Conservation (phyloP, 345 rosid genomes). For the Psidium guajava region DNA sequence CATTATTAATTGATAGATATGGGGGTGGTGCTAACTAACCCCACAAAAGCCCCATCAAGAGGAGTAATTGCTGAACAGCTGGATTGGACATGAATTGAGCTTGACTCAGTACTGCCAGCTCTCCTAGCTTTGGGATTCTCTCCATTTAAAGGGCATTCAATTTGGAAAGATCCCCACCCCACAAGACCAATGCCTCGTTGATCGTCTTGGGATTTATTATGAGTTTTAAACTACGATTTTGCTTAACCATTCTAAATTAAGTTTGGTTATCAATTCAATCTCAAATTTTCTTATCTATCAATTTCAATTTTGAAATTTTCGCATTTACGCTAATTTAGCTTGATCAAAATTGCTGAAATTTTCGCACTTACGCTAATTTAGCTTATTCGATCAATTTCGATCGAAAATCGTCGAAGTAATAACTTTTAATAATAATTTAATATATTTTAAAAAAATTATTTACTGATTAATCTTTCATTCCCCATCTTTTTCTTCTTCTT, state of each 20-base stretch:
- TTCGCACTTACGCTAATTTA: no score
- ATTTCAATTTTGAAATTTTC: no score
- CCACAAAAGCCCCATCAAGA: not conserved
- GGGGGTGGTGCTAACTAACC: not conserved
- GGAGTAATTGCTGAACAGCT: not conserved
- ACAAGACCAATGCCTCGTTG: not conserved
- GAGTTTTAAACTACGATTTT: not conserved
- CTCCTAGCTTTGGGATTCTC: not conserved
- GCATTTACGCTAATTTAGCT: no score
- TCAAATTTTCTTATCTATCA: no score
- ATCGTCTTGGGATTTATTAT: not conserved
- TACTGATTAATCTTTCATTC: no score
- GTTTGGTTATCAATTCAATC: no score
- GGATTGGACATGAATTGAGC: not conserved
- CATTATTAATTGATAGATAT: not conserved
- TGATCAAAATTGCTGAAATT: no score
- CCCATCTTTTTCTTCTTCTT: no score
- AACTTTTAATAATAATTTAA: no score
- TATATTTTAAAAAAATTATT: no score
- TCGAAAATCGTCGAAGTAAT: no score
- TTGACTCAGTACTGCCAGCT: not conserved
- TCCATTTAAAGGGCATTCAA: not conserved
- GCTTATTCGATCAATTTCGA: no score
- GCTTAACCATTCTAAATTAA: not conserved
- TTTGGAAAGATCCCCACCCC: not conserved